Conservation (phyloP, 2,329 filamentous ascomycete species). For the Pleoardoris graminearum region DNA sequence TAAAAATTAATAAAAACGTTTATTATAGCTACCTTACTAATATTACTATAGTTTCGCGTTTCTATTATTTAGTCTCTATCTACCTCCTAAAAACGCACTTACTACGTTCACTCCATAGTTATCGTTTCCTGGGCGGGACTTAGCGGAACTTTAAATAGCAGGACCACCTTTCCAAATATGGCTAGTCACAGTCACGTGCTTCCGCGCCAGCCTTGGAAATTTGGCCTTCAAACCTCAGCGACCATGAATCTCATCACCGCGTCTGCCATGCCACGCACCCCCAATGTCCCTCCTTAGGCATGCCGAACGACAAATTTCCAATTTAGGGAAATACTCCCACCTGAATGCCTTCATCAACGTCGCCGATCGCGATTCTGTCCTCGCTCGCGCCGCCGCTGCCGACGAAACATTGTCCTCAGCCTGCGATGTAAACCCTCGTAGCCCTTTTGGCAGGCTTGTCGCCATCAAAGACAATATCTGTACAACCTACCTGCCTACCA, state of each 20-base stretch:
- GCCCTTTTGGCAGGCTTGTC: constrained; percentile 42
- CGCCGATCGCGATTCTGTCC: constrained; percentile 24
- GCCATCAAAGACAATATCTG: constrained; percentile 58
- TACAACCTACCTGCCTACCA: constrained; percentile 60
- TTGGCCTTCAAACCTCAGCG: constrained; percentile 9
- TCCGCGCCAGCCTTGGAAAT: constrained; percentile 14
- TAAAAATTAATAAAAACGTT: too few relatives aligned
- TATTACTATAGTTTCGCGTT: too few relatives aligned
- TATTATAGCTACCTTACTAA: too few relatives aligned
- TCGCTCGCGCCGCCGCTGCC: constrained; percentile 25
- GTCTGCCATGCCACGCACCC: constrained; percentile 27
- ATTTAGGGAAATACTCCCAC: constrained; percentile 34
- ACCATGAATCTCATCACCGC: constrained; percentile 8
- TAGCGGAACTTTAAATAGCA: too few relatives aligned
- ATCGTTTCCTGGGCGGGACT: too few relatives aligned
- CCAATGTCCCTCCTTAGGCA: constrained; percentile 46
- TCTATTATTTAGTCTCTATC: too few relatives aligned
- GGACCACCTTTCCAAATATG: too few relatives aligned
- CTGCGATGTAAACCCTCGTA: constrained; percentile 1
- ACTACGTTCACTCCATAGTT: too few relatives aligned
- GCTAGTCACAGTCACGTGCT: constrained; percentile 14
- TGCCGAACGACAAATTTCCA: constrained; percentile 42
- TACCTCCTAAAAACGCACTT: too few relatives aligned
- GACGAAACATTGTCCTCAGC: constrained; percentile 15
- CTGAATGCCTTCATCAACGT: constrained; percentile 47